These are phyloP conservation scores for Teunomyces gatunensis DNA, from an alignment of 805 yeast species.

Conservation along the genomic window DNA sequence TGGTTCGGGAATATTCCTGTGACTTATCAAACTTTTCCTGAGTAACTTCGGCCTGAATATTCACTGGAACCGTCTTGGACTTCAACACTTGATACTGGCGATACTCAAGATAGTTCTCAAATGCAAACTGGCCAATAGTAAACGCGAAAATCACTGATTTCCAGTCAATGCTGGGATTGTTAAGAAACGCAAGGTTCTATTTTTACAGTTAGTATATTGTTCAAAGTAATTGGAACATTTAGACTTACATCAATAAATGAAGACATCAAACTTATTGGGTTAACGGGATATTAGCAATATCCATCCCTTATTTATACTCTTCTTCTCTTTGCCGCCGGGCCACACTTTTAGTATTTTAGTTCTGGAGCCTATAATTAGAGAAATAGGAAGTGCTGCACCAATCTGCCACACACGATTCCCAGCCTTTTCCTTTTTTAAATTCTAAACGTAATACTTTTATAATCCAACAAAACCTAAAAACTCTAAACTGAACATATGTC, in stretches of 20 bases:
- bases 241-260: no score
- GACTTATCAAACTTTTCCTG: constrained; percentile 73
- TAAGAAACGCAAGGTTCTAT: constrained; percentile 52
- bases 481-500: background rate
- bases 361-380: no score
- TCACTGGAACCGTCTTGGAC: constrained; percentile 55
- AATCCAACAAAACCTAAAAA: background rate
- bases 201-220: background rate
- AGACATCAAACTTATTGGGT: no score
- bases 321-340: no score
- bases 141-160: constrained; percentile 70
- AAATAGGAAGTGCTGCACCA: no score
- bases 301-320: no score
- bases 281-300: no score
- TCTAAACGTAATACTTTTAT: constrained; percentile 3
- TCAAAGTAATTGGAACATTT: no score
- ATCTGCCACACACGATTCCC: background rate
- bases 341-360: no score
- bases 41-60: constrained; percentile 64
- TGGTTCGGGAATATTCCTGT: constrained; percentile 75
- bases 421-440: background rate
- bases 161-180: constrained; percentile 76
- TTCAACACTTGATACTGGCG: constrained; percentile 74
- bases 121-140: constrained; percentile 68
- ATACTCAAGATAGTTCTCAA: constrained; percentile 68